These are phyloP conservation scores for Mycena citricolor DNA, from an alignment of 1,284 basidiomycete genomes.

Conservation along the genomic window DNA sequence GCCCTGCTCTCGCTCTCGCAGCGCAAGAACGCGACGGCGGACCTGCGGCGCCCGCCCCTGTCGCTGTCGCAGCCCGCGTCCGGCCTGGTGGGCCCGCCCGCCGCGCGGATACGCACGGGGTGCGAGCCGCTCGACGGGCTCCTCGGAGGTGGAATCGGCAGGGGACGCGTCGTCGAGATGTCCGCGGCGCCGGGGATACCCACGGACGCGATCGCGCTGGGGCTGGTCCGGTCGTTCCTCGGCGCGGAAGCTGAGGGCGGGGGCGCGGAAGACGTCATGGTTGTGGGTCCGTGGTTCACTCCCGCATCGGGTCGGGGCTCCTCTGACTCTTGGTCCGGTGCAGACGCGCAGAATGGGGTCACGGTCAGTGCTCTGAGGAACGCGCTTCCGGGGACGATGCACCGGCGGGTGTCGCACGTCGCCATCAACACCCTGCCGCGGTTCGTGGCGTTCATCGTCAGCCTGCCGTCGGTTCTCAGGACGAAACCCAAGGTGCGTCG, in stretches of 20 bases:
- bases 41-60: constrained; percentile 33
- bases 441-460: constrained; percentile 58
- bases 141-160: constrained; percentile 58
- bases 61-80: constrained; percentile 57
- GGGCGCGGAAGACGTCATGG: constrained; percentile 49
- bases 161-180: constrained; percentile 65
- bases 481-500: constrained; percentile 46
- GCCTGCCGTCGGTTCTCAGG: constrained; percentile 47
- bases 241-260: constrained; percentile 24
- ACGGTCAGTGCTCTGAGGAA: constrained; percentile 45
- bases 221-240: constrained; percentile 50
- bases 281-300: constrained; percentile 59
- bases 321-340: constrained; percentile 8
- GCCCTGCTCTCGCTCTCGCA: constrained; percentile 45
- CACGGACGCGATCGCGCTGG: constrained; percentile 54
- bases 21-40: constrained; percentile 20
- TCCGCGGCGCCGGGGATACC: constrained; percentile 71
- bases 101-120: constrained; percentile 39
- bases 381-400: constrained; percentile 28
- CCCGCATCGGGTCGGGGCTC: not conserved
- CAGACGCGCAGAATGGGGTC: constrained; percentile 72
- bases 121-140: constrained; percentile 54
- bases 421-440: constrained; percentile 50
- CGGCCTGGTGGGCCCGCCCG: constrained; percentile 42
- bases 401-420: constrained; percentile 41